Evolutionary conservation across 768 basidiomycete genomes (phyloP), one percentile per base, ranked within the genome.

Genomic region (Tephrocybe rancida): DNA sequence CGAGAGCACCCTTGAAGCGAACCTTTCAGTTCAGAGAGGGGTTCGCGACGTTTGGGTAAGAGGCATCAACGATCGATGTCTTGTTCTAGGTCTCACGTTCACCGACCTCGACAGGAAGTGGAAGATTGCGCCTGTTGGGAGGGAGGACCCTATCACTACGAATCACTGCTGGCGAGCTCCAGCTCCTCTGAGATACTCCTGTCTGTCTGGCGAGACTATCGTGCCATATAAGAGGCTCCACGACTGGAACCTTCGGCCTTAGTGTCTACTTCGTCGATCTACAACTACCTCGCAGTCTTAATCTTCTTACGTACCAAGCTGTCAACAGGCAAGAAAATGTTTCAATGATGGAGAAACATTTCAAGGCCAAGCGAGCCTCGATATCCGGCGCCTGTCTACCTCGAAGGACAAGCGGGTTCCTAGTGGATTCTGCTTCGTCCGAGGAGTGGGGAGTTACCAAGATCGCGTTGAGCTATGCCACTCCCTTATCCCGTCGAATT

Each of bases 381-480:
- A 9, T 32, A 26, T 30, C 25, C n/a, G 26, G 19, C 16, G 25
- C 35, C 10, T 43, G 26, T 18, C 49, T 34, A 32, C 19, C 10
- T 21, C 24, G 25, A 50, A 39, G 32, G 25, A 47, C n/a, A 14
- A 29, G 27, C 50, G 38, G 45, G 44, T 49, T 53, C 34, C 19
- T 46, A 24, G 38, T 48, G 22, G 35, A 50, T 42, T 22, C 26
- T 30, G 35, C 55, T 53, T 56, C 52, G 39, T 60, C 59, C 59
- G 55, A 60, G 55, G 52, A 50, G 44, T 21, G 26, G 18, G 10
- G 25, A 22, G 37, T 16, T 22, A 46, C 32, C 7, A 35, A 22
- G 11, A 18, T 37, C 29, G n/a, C 24, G 38, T 51, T 39, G 5
- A 51, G 47, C 48, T 27, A 48, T 48, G 25, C 48, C 10, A 43